These are phyloP conservation scores for Ceratocystiopsis brevicomis DNA, from an alignment of 2,329 filamentous ascomycete species.

Conservation along the genomic window DNA sequence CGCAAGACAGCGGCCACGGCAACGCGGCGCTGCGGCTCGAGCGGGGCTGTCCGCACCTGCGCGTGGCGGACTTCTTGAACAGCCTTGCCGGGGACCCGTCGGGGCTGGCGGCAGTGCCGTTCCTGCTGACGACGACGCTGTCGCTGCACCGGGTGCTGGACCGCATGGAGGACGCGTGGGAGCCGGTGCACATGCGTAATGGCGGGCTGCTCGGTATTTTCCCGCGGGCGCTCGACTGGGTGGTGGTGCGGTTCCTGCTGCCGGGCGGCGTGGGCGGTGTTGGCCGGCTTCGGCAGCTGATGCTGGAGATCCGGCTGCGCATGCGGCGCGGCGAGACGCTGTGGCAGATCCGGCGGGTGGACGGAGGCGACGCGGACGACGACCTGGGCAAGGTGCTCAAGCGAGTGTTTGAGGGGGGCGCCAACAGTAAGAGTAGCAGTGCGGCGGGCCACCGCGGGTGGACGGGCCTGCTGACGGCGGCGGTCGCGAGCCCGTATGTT, in stretches of 20 bases:
- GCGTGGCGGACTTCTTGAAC: slow-evolving; percentile 39
- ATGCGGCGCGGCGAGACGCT: slow-evolving; percentile 27
- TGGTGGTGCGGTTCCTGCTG: slow-evolving; percentile 34
- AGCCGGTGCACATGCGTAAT: slow-evolving; percentile 20
- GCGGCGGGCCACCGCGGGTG: slow-evolving; percentile 16
- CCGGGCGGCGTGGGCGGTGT: slow-evolving; percentile 8
- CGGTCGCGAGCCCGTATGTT: slow-evolving; percentile 20
- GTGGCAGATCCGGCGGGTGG: slow-evolving; percentile 30
- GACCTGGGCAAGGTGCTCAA: slow-evolving; percentile 22
- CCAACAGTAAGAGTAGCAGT: slow-evolving; percentile 2
- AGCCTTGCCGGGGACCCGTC: slow-evolving; percentile 35
- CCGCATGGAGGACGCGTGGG: slow-evolving; percentile 38
- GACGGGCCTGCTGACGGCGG: slow-evolving; percentile 28
- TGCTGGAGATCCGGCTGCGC: slow-evolving; percentile 32
- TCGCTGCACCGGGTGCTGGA: slow-evolving; percentile 45
- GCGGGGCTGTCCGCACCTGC: slow-evolving; percentile 46
- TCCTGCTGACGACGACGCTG: slow-evolving; percentile 39
- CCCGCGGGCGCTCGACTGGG: slow-evolving; percentile 36
- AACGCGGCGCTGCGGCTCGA: slow-evolving; percentile 36
- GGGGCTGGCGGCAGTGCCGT: slow-evolving; percentile 33
- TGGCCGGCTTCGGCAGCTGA: slow-evolving; percentile 19
- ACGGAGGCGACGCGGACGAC: slow-evolving; percentile 10
- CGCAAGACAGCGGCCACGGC: slow-evolving; percentile 12
- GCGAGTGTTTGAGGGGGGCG: slow-evolving; percentile 26
- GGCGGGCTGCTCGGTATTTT: slow-evolving; percentile 31